Evolutionary conservation across 2,329 filamentous ascomycete genomes (phyloP), one percentile per base, ranked within the genome.

Genomic region (Colletotrichum sp.): DNA sequence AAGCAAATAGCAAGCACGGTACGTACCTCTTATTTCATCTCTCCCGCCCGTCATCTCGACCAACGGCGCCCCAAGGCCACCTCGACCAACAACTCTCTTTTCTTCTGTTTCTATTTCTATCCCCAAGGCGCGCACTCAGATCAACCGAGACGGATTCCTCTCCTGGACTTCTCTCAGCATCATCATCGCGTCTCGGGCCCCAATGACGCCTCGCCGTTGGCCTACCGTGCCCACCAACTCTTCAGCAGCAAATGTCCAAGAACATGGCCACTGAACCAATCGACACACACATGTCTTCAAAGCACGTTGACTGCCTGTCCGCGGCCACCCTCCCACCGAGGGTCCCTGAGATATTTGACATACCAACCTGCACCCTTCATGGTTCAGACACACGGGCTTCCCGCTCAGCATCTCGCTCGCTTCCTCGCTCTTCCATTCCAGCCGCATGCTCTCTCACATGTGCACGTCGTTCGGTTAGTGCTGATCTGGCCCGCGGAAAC

Each of bases 401-500:
- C 43, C 60, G 48, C 57, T 28, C 26, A 30, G 26, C 12, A 57
- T 39, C 18, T 66, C 28, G 28, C 61, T 61, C 48, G 28, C 52
- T 28, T 34, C 52, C 68, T 71, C 52, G 55, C 68, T 30, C 48
- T 66, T 68, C 63, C 68, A 68, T 72, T 72, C 72, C 63, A 75
- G 34, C 55, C 18, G 16, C 60, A 59, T 16, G 4, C 63, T 28
- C 61, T 76, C 59, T 74, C 60, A 64, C 65, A 70, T 75, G 66
- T 68, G 57, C 70, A 48, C 70, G 63, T 68, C 57, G 70, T 71
- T 72, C 72, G 67, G 67, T 65, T 74, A 72, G 57, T 63, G 65
- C 64, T 74, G 61, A 75, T 77, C 85, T 65, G 60, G 70, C 34
- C 66, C 30, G 66, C 48, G 60, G 71, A 76, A 71, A 75, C n/a